These are phyloP conservation scores for Gomphus sp. DNA, from an alignment of 1,284 basidiomycete species.

Conservation along the genomic window DNA sequence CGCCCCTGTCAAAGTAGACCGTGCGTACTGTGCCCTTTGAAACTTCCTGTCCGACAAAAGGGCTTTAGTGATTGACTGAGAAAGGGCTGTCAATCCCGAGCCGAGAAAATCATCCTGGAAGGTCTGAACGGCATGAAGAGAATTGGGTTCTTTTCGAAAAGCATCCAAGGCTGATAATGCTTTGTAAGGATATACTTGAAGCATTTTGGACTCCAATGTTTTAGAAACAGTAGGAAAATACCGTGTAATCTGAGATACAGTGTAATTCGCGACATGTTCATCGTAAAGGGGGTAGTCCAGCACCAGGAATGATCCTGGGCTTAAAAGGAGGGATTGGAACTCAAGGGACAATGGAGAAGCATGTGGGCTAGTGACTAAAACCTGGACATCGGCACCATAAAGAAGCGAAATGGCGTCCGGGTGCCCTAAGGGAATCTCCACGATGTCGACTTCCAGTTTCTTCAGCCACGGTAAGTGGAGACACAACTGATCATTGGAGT, in stretches of 20 bases:
- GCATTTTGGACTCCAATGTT: background rate
- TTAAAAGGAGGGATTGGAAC: slow-evolving; percentile 8
- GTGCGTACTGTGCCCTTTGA: slow-evolving; percentile 17
- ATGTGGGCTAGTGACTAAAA: slow-evolving; percentile 25
- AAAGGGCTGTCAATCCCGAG: slow-evolving; percentile 46
- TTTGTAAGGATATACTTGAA: slow-evolving; percentile 20
- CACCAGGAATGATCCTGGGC: slow-evolving; percentile 3
- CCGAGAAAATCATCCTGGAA: slow-evolving; percentile 55
- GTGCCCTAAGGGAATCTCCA: slow-evolving; percentile 10
- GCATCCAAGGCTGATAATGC: slow-evolving; percentile 42
- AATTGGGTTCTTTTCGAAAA: slow-evolving; percentile 35
- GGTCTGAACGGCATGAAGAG: slow-evolving; percentile 41
- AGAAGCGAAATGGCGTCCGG: slow-evolving; percentile 11
- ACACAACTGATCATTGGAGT: slow-evolving; percentile 11
- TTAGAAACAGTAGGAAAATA: slow-evolving; percentile 13
- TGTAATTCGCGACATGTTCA: slow-evolving; percentile 14
- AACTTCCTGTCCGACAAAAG: slow-evolving; percentile 17
- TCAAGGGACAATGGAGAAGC: slow-evolving; percentile 17
- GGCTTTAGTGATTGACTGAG: slow-evolving; percentile 28
- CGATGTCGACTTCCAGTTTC: slow-evolving; percentile 4
- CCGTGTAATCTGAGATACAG: slow-evolving; percentile 22
- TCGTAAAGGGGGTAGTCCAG: slow-evolving; percentile 13
- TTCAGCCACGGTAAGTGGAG: slow-evolving; percentile 11
- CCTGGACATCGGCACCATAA: slow-evolving; percentile 17
- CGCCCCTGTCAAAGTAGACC: slow-evolving; percentile 25